phyloP scores from a whole-genome alignment of 192 early-diverging fungal genomes.

The Entomortierella lignicola region DNA sequence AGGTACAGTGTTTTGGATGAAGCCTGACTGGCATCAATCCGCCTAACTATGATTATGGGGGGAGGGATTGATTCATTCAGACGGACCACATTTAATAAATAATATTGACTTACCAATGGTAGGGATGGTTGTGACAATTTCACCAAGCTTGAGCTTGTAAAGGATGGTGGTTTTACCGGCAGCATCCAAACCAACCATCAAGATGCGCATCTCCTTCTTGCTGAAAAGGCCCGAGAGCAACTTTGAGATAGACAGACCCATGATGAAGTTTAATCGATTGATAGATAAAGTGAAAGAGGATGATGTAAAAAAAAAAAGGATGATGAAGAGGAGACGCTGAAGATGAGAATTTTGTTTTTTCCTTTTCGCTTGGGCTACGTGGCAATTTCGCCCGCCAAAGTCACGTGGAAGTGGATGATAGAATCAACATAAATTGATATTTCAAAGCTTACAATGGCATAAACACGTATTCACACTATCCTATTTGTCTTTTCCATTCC shows the following conservation, averaged over 20 bases:
- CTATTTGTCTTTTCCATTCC: no score
- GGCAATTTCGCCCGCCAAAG: neutral
- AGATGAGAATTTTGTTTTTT: neutral
- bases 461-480: no score
- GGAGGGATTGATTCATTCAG: no score
- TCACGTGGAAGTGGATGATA: no score
- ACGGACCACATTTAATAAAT: no score
- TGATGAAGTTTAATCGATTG: conserved; percentile 31
- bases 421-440: no score
- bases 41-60: neutral
- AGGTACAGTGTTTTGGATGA: neutral
- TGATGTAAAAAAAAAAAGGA: conserved; percentile 26
- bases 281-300: conserved; percentile 10
- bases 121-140: conserved; percentile 99
- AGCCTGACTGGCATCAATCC: neutral
- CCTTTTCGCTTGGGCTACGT: neutral
- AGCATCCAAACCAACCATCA: conserved; percentile 96
- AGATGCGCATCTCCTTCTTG: conserved; percentile 97
- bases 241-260: conserved; percentile 91
- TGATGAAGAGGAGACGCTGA: conserved; percentile 7
- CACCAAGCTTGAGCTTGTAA: conserved; percentile 98
- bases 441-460: no score
- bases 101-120: conserved; percentile 84
- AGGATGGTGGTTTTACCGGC: conserved; percentile 99
- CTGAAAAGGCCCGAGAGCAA: conserved; percentile 84